Conservation (phyloP, 2,329 filamentous ascomycete genomes). For the Trichoderma sp. region DNA sequence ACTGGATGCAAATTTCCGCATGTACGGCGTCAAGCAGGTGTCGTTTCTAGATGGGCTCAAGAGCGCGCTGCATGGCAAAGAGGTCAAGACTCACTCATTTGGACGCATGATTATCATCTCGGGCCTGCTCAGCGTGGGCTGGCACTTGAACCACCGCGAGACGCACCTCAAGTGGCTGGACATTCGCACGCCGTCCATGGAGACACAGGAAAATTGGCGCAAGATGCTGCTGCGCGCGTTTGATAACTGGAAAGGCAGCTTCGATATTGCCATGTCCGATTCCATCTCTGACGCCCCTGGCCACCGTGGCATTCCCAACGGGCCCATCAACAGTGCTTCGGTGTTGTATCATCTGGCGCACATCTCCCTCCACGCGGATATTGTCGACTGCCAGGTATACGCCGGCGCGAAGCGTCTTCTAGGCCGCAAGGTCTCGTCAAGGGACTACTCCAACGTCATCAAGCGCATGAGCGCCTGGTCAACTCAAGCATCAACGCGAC, state of each 20-base stretch:
- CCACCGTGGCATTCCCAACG: conserved; percentile 51
- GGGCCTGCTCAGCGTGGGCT: conserved; percentile 84
- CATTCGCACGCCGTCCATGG: conserved; percentile 62
- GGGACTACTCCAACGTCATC: conserved; percentile 72
- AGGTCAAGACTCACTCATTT: conserved; percentile 83
- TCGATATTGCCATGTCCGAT: conserved; percentile 65
- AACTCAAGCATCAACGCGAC: conserved; percentile 69
- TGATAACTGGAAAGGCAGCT: conserved; percentile 84
- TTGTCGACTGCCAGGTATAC: conserved; percentile 88
- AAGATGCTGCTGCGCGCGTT: conserved; percentile 75
- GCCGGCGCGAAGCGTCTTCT: conserved; percentile 76
- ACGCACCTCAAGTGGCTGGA: conserved; percentile 80
- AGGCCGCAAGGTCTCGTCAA: conserved; percentile 73
- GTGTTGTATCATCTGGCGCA: conserved; percentile 85
- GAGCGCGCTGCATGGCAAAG: conserved; percentile 76
- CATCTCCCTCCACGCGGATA: conserved; percentile 85
- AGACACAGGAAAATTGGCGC: conserved; percentile 72
- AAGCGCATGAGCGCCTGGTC: conserved; percentile 81
- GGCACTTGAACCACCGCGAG: conserved; percentile 87
- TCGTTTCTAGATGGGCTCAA: conserved; percentile 86
- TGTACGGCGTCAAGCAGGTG: conserved; percentile 76
- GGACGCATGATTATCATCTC: conserved; percentile 90
- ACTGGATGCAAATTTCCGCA: conserved; percentile 72
- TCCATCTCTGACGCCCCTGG: conserved; percentile 38
- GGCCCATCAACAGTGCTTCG: conserved; percentile 74